Conservation (phyloP, 495 filamentous ascomycete species). For the Halenospora varia region DNA sequence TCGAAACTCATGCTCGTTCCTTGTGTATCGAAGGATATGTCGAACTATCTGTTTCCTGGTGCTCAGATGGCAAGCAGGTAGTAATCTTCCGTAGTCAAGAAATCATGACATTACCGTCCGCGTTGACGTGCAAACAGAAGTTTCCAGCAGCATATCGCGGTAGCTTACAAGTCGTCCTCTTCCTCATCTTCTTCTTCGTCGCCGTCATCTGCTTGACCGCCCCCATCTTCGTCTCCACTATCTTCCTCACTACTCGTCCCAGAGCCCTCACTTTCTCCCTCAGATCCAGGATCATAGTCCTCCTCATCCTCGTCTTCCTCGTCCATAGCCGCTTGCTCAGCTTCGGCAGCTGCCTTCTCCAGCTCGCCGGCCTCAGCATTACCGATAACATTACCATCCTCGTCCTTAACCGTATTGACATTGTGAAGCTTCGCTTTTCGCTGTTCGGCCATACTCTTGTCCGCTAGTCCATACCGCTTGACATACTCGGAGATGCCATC, state of each 20-base stretch:
- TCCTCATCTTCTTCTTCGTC: conserved; percentile 1
- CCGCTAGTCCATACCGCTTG: conserved; percentile 74
- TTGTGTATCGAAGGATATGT: too few relatives aligned
- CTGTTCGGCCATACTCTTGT: conserved; percentile 86
- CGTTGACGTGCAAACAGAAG: too few relatives aligned
- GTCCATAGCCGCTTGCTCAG: conserved; percentile 43
- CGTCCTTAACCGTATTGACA: conserved; percentile 56
- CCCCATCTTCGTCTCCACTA: neutral
- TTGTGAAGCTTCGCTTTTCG: conserved; percentile 75
- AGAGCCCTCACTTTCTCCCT: conserved; percentile 18
- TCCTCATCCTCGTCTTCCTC: conserved; percentile 82
- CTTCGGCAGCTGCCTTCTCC: conserved; percentile 56
- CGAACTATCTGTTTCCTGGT: too few relatives aligned
- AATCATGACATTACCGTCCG: too few relatives aligned
- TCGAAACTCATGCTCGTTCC: too few relatives aligned
- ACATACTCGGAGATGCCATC: conserved; percentile 82
- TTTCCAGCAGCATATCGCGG: too few relatives aligned
- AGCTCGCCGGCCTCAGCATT: conserved; percentile 47
- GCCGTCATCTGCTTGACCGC: conserved; percentile 38
- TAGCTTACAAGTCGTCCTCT: neutral
- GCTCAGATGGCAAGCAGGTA: too few relatives aligned
- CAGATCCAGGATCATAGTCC: conserved; percentile 43
- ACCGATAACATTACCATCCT: conserved; percentile 39
- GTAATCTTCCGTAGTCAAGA: too few relatives aligned
- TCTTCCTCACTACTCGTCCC: neutral